Evolutionary conservation across 1,139 yeast species (phyloP).

Genomic region (Hansenula lynferdii): DNA sequence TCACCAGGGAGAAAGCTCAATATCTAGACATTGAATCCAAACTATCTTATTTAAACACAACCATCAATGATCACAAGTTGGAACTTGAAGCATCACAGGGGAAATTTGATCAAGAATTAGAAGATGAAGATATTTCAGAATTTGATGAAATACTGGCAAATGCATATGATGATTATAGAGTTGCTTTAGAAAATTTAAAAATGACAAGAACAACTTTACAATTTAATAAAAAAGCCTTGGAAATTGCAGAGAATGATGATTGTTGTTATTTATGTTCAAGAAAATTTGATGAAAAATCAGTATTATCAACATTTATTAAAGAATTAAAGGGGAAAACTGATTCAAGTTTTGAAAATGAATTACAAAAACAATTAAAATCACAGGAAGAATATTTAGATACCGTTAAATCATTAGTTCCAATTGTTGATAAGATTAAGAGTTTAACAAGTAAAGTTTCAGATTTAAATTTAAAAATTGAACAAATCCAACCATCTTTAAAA

Average conservation of each 20-base stretch:
- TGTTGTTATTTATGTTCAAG: slow-evolving; percentile 66
- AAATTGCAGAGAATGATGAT: slow-evolving; percentile 49
- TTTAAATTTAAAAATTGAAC: background rate
- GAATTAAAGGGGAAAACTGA: slow-evolving; percentile 28
- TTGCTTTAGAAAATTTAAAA: slow-evolving; percentile 56
- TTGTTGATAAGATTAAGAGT: slow-evolving; percentile 14
- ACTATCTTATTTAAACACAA: slow-evolving; percentile 16
- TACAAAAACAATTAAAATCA: too few relatives aligned
- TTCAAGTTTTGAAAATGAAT: too few relatives aligned
- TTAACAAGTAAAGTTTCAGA: slow-evolving; percentile 7
- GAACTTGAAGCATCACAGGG: slow-evolving; percentile 13
- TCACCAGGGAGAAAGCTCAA: too few relatives aligned
- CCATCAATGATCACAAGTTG: slow-evolving; percentile 14
- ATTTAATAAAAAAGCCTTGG: slow-evolving; percentile 61
- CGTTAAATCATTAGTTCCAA: slow-evolving; percentile 23
- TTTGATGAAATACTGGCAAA: too few relatives aligned
- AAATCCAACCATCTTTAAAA: background rate
- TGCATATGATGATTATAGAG: too few relatives aligned
- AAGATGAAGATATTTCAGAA: background rate
- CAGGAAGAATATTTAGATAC: slow-evolving; percentile 33
- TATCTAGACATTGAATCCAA: slow-evolving; percentile 7
- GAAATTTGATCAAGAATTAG: slow-evolving; percentile 27
- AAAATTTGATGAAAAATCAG: slow-evolving; percentile 41
- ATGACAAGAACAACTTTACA: slow-evolving; percentile 61
- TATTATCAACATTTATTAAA: slow-evolving; percentile 27